Percentiles rank a stretch among this genome's conserved stretches.
Conservation (phyloP, 495 filamentous ascomycete species). For the Penicillium pulvis region DNA sequence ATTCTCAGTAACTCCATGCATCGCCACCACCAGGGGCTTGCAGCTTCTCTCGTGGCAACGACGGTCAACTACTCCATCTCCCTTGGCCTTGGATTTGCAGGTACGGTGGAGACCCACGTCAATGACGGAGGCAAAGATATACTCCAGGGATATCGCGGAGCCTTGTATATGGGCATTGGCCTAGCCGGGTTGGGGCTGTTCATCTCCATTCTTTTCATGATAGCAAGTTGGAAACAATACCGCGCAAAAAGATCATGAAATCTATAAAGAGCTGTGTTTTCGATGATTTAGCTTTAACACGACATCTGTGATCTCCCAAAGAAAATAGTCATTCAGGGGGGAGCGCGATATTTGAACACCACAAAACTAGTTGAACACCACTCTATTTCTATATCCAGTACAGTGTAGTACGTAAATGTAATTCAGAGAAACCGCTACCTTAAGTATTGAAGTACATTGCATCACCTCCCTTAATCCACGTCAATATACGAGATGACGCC, state of each 20-base stretch:
- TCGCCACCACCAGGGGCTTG: conserved; percentile 63
- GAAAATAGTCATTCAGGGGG: too few relatives aligned
- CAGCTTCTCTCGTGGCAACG: conserved; percentile 60
- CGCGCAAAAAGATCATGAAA: too few relatives aligned
- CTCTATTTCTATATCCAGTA: too few relatives aligned
- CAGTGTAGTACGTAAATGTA: too few relatives aligned
- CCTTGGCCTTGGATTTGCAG: conserved; percentile 62
- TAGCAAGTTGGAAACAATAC: neutral
- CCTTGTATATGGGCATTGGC: conserved; percentile 60
- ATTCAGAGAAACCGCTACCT: too few relatives aligned
- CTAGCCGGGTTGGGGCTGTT: neutral
- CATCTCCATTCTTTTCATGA: neutral
- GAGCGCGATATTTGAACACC: too few relatives aligned
- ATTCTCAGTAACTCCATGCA: conserved; percentile 59
- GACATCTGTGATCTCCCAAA: too few relatives aligned
- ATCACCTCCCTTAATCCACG: too few relatives aligned
- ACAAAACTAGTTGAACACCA: too few relatives aligned
- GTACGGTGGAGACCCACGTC: conserved; percentile 56
- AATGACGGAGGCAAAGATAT: conserved; percentile 45
- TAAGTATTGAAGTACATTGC: too few relatives aligned
- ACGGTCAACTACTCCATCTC: conserved; percentile 63
- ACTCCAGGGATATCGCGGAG: conserved; percentile 57
- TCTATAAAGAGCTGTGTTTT: too few relatives aligned
- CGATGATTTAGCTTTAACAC: neutral
- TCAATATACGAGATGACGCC: too few relatives aligned